phyloP scores from a whole-genome alignment of 305 asterid genomes.

The Fraxinus greggii region DNA sequence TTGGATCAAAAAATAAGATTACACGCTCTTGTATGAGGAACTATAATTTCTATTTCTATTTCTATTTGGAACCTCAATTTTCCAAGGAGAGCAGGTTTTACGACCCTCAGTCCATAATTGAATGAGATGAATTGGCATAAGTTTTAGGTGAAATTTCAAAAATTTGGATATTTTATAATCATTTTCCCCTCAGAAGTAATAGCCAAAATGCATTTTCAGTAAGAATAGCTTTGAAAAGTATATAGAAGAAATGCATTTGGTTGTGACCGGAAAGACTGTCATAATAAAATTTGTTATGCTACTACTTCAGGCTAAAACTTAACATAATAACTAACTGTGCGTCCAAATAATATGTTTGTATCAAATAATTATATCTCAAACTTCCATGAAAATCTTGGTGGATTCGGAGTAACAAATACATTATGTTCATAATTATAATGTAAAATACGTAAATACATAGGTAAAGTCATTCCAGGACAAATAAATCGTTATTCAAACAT shows the following conservation, averaged over 20 bases:
- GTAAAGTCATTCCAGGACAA: background rate
- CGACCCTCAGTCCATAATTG: background rate
- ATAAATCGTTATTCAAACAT: background rate
- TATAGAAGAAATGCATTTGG: background rate
- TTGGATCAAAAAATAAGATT: constrained; percentile 10
- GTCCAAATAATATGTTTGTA: background rate
- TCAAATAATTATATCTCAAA: background rate
- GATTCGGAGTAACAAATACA: background rate
- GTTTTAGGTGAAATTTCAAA: constrained; percentile 7
- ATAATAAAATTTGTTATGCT: background rate
- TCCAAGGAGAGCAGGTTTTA: background rate
- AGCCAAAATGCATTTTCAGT: background rate
- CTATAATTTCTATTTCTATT: background rate
- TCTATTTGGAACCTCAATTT: background rate
- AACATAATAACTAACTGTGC: background rate
- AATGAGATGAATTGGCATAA: background rate
- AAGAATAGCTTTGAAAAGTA: background rate
- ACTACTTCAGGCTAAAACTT: background rate
- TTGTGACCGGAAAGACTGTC: background rate
- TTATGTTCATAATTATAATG: background rate
- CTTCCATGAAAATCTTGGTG: background rate
- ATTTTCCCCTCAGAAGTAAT: background rate
- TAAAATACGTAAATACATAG: background rate
- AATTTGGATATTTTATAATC: background rate
- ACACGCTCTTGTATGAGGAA: background rate